Conservation (phyloP, 495 filamentous ascomycete species). For the Podospora pseudocomata region DNA sequence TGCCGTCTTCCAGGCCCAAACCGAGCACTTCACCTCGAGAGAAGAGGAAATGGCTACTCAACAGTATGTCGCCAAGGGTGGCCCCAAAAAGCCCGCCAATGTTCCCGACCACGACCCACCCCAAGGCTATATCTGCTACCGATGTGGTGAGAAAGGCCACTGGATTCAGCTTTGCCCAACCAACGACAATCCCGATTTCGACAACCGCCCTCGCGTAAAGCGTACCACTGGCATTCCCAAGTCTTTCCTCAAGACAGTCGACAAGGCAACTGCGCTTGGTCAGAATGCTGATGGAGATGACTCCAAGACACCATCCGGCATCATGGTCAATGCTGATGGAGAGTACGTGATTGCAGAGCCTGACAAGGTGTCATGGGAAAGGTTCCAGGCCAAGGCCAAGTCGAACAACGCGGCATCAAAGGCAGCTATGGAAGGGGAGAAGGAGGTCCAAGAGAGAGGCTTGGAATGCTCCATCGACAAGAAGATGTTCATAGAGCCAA, state of each 20-base stretch:
- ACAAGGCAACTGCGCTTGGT: constrained; percentile 74
- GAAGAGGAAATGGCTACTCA: constrained; percentile 86
- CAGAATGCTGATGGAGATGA: constrained; percentile 72
- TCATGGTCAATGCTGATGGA: constrained; percentile 97
- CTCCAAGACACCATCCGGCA: constrained; percentile 70
- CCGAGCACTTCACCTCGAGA: constrained; percentile 80
- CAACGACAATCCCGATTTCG: constrained; percentile 93
- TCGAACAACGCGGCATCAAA: constrained; percentile 75
- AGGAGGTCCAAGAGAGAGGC: constrained; percentile 77
- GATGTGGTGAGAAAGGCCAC: constrained; percentile 97
- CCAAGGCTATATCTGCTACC: constrained; percentile 91
- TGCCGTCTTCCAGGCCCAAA: constrained; percentile 80
- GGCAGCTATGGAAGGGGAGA: constrained; percentile 63
- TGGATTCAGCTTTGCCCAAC: constrained; percentile 98
- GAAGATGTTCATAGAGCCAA: constrained; percentile 92
- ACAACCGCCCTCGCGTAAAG: constrained; percentile 85
- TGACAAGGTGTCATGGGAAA: constrained; percentile 91
- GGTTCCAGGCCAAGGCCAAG: constrained; percentile 91
- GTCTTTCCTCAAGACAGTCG: constrained; percentile 88
- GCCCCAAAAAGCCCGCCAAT: constrained; percentile 62
- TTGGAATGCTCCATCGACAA: constrained; percentile 94
- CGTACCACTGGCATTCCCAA: constrained; percentile 93
- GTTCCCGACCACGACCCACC: constrained; percentile 88
- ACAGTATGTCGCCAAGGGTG: constrained; percentile 50
- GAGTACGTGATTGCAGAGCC: constrained; percentile 93